Evolutionary conservation across 1,284 basidiomycete genomes (phyloP).

Genomic region (Fomitopsis betulina): DNA sequence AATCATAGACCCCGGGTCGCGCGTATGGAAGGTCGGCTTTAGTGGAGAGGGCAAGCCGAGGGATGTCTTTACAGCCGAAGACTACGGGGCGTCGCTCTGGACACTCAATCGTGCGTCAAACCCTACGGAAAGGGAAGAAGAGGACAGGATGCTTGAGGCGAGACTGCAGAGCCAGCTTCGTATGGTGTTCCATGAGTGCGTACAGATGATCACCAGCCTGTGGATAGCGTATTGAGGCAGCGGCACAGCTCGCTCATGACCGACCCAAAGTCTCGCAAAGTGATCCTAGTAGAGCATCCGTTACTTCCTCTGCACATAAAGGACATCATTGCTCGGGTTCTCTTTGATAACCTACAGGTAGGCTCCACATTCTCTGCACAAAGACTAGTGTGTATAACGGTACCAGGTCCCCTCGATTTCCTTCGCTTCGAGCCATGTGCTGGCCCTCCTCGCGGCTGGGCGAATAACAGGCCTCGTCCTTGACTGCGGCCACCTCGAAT

Average conservation of each 20-base stretch:
- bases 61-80: conserved; percentile 62
- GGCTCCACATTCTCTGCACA: conserved; percentile 10
- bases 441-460: conserved; percentile 82
- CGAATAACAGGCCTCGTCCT: conserved; percentile 90
- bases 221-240: conserved; percentile 12
- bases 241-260: conserved; percentile 76
- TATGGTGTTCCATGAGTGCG: conserved; percentile 83
- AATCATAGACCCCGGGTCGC: conserved; percentile 80
- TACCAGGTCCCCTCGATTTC: conserved; percentile 85
- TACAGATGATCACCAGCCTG: conserved; percentile 8
- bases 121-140: conserved; percentile 58
- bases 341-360: conserved; percentile 91
- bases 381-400: conserved; percentile 5
- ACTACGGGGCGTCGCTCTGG: conserved; percentile 50
- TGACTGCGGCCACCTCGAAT: conserved; percentile 89
- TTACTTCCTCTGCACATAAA: conserved; percentile 84
- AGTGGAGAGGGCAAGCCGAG: conserved; percentile 83
- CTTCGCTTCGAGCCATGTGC: conserved; percentile 84
- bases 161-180: conserved; percentile 66
- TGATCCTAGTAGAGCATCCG: conserved; percentile 89
- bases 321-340: conserved; percentile 78
- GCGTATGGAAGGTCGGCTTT: conserved; percentile 87
- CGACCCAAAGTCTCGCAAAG: conserved; percentile 91
- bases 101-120: conserved; percentile 51
- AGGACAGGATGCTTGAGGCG: conserved; percentile 65